Base-by-base conservation (phyloP, 2,329 filamentous ascomycete genomes). In the Hypoxylon sp. region DNA sequence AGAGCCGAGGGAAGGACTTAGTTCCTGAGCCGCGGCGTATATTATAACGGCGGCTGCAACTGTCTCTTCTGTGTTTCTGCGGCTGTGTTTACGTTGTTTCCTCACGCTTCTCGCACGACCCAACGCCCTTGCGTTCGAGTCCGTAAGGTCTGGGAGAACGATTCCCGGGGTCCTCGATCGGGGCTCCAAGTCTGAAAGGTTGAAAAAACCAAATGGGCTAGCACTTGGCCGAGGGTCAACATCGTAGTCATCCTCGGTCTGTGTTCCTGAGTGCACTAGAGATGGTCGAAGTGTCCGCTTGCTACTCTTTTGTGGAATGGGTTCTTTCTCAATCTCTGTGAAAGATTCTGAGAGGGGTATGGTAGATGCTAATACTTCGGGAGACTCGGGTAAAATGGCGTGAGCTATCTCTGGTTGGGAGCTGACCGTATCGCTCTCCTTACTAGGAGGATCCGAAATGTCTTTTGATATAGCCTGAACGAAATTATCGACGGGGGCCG, bases 21-120 rank as follows among this genome's bases (percentile, higher is more conserved):
- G 74, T 47, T 80, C 81, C 67, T 85, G 84, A 35, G 81, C 84
- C 8, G 85, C 81, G 42, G 86, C 85, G 67, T 86, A 86, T 19
- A 88, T 82, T 24, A 87, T 81, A 24, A 87, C 86, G 13, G 84
- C 86, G 35, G 86, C 84, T 35, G 86, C 86, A 33, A 87, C 78
- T 35, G 83, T 82, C 64, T 88, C 86, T 74, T 88, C 85, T 14
- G 83, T 83, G 14, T 83, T 78, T 39, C 80, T 81, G 35, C 84
- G 77, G n/a, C 81, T 80, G 64, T 82, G 78, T 64, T 80, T 84
- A 59, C 82, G 81, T 70, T 82, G 83, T 58, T 82, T 83, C 60
- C 80, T 81, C 17, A 86, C 73, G 51, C 81, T 85, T 59, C 79
- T 81, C 22, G 79, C 81, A 50, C 83, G 77, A 51, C 78, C 81